A percentile compares a stretch with the other conserved stretches of the same genome.
Evolutionary conservation across 306 rosid species (phyloP).

Genomic region (Trifolium dubium): DNA sequence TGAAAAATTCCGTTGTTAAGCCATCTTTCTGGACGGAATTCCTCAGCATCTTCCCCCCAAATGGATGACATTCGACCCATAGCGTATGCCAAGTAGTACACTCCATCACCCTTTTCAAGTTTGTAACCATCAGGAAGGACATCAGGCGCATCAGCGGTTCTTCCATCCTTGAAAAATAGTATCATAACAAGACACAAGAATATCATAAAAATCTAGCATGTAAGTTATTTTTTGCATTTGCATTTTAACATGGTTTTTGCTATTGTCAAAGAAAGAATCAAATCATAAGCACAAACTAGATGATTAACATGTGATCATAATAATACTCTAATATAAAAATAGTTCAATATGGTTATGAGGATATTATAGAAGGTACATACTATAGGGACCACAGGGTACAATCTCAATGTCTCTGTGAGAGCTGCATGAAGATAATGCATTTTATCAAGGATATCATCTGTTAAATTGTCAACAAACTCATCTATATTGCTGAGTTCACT

Average conservation of each 20-base stretch:
- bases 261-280: too few relatives aligned
- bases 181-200: constrained; percentile 13
- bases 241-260: not conserved
- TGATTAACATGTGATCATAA: not conserved
- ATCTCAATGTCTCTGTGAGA: constrained; percentile 78
- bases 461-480: constrained; percentile 52
- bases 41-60: constrained; percentile 76
- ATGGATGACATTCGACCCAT: constrained; percentile 80
- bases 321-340: not conserved
- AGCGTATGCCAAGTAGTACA: constrained; percentile 63
- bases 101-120: constrained; percentile 67
- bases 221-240: not conserved
- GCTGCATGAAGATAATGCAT: constrained; percentile 92
- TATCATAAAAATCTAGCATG: constrained; percentile 1
- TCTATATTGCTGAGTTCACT: constrained; percentile 44
- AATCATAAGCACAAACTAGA: too few relatives aligned
- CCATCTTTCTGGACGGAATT: constrained; percentile 80
- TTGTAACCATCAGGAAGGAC: constrained; percentile 75
- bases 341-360: not conserved
- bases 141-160: constrained; percentile 57
- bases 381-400: constrained; percentile 71
- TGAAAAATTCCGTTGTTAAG: constrained; percentile 60
- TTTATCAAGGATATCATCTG: constrained; percentile 59
- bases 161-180: constrained; percentile 56
- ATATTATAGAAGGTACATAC: constrained; percentile 48